These are phyloP conservation scores for Lachnellula subtilissima DNA, from an alignment of 2,329 filamentous ascomycete genomes.

Conservation along the genomic window DNA sequence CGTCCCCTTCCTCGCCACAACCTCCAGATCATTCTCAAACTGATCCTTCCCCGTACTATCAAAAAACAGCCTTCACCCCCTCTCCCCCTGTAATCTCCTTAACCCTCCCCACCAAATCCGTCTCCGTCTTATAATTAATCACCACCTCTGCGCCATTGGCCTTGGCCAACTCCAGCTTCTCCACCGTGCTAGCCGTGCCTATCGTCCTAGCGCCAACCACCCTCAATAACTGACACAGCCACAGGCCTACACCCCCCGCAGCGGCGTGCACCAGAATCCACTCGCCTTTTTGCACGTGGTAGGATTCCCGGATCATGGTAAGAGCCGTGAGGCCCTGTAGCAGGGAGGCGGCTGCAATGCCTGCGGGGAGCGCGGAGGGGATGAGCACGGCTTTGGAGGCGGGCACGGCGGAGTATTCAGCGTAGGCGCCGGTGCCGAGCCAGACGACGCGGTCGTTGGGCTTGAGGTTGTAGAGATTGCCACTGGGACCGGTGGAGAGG, in stretches of 20 bases:
- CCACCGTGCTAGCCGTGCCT: slow-evolving; percentile 68
- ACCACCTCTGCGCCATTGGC: slow-evolving; percentile 66
- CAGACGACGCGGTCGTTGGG: slow-evolving; percentile 69
- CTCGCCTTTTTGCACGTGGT: slow-evolving; percentile 67
- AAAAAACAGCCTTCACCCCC: slow-evolving; percentile 75
- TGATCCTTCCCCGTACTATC: slow-evolving; percentile 84
- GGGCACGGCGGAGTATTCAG: slow-evolving; percentile 51
- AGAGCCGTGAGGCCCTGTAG: slow-evolving; percentile 81
- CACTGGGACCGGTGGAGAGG: slow-evolving; percentile 51
- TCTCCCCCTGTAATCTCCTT: slow-evolving; percentile 65
- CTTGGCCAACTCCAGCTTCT: slow-evolving; percentile 67
- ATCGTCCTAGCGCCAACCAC: slow-evolving; percentile 72
- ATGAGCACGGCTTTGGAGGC: slow-evolving; percentile 55
- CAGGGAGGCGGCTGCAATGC: slow-evolving; percentile 62
- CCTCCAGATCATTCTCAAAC: slow-evolving; percentile 72
- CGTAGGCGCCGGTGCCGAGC: slow-evolving; percentile 51
- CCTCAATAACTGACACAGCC: slow-evolving; percentile 70
- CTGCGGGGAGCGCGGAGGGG: slow-evolving; percentile 56
- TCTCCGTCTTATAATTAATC: slow-evolving; percentile 62
- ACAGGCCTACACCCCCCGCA: slow-evolving; percentile 73
- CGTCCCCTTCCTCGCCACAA: slow-evolving; percentile 70
- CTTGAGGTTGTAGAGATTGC: slow-evolving; percentile 47
- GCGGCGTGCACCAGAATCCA: slow-evolving; percentile 84
- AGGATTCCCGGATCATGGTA: slow-evolving; percentile 71
- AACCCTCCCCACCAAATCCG: slow-evolving; percentile 54